Evolutionary conservation across 441 rosid genomes (phyloP), one percentile per base, ranked within the genome.

Genomic region (Brassica balearica): DNA sequence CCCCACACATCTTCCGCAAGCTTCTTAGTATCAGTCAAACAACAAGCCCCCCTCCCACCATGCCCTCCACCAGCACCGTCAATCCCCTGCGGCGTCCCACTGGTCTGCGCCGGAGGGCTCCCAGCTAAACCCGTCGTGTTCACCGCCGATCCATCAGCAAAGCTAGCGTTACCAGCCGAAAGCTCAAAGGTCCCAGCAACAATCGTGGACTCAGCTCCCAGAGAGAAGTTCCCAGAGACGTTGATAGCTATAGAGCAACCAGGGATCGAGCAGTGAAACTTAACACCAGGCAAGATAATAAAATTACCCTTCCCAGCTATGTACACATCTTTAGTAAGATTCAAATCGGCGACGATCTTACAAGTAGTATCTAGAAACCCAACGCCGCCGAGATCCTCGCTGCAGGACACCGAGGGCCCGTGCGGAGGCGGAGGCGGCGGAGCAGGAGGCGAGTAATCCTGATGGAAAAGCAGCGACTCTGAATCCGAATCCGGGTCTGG

Each of bases 1-100:
- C 99, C 99, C 98, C 99, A 93, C 5, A 92, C 95, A 75, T 95
- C 98, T 85, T 91, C 98, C 2, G 98, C 91, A 70, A 92, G 87
- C 90, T 88, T 89, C 23, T 71, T 82, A 61, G 88, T 72, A 71
- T 92, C 97, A 25, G 89, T 85, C 84, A 87, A 85, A 81, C 98
- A 95, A 60, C 86, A 82, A 25, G 98, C 99, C 0, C 99, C 99
- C 70, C 99, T 86, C 55, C 99, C 99, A 53, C 98, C 98, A 58
- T 95, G 99, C 14, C 98, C 99, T 19, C 99, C 99, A 32, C 98
- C 99, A 1, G 92, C 88, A 62, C 99, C 99, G 1, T 90, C 95
- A 2, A 90, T 76, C 69, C 93, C 97, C 70, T 88, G 93, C 3
- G 99, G 95, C 5, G 96, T 93, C 65, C 99, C 99, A 17, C 99